Evolutionary conservation across 331 rosid species (phyloP), one percentile per base, ranked within the genome.

Genomic region (Pyrus hybrid): DNA sequence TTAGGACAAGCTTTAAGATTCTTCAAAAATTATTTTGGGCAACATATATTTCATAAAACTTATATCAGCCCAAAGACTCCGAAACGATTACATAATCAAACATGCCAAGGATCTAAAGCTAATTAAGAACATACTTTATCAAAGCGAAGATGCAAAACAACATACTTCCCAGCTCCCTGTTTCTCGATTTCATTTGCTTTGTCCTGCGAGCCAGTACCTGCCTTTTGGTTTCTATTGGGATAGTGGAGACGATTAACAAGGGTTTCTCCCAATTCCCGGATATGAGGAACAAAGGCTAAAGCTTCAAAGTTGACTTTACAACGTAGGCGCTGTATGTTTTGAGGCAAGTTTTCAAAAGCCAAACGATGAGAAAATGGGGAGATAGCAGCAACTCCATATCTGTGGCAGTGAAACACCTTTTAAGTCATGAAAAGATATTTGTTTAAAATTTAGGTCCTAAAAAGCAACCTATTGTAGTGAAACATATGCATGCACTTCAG

Each of bases 311-410:
- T 82, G 61, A 85, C 88, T 74, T 85, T 82, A 77, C 88, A 85
- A 28, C 88, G 86, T 26, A 85, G 72, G 66, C 56, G 84, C 86
- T 85, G 86, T 66, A 85, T 76, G 75, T 68, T 79, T 47, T 58
- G 51, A 60, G 88, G 84, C 79, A 85, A 79, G 70, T 82, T 37
- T 9, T 82, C 77, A 67, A 85, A 85, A 66, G 84, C 67, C 81
- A 85, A 77, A 37, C 88, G 88, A 71, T 85, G 88, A 28, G 88
- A 82, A 84, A 85, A 85, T 13, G 88, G 88, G 51, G 88, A 72
- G 80, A 85, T 62, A 74, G 88, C 88, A 70, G 80, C 86, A 62
- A 85, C 54, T 43, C 88, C 88, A n/a, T 85, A 70, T 18, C 86
- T 82, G 84, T 43, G 68, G 45, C 56, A 67, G 69, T 67, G 49